Base-by-base conservation (phyloP, 495 filamentous ascomycete genomes). In the Penicillium silybi region DNA sequence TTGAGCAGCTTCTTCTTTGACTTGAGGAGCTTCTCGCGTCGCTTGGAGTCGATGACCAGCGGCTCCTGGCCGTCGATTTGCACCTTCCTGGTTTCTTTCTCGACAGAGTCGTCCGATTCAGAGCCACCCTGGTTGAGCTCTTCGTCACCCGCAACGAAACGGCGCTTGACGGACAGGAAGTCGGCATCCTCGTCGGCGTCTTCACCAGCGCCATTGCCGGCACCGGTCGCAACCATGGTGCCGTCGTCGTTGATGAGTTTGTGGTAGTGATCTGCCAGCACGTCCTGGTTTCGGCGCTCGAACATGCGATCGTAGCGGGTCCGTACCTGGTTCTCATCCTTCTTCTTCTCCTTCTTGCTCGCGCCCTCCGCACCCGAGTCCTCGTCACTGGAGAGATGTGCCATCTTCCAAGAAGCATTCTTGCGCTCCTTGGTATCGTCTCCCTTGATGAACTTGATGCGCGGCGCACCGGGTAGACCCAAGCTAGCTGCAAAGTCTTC, bases 281-380 rank as follows among this genome's bases (percentile, higher is more conserved):
- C 85, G 54, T 95, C 89, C 57, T 96, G 91, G 70, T 97, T 96
- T 52, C 85, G 85, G 54, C 93, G 77, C 72, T 96, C 92, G 59
- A 96, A 95, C 91, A 97, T 96, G 52, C 91, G 89, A 62, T 97
- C 89, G 63, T 92, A 92, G 68, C 93, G 96, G 19, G 93, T 97
- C 40, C 89, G 80, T 6, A 92, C 88, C 69, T 87, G 82, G 63
- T 83, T 87, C 57, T 75, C 76, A 48, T 70, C 74, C 60, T 78
- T 79, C 57, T 75, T 75, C 57, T 75, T 75, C 49, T 67, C 69
- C 46, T 71, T 72, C 41, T 70, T 72, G 20, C 63, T 59, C 10
- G 65, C 66, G 4, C 72, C 74, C n/a, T 78, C 79, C 13, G 75
- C 80, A 26, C 80, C 82, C 26, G 75, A 76, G 13, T 77, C 82